phyloP scores from a whole-genome alignment of 768 basidiomycete genomes.

The Rhizopogon vesiculosus region DNA sequence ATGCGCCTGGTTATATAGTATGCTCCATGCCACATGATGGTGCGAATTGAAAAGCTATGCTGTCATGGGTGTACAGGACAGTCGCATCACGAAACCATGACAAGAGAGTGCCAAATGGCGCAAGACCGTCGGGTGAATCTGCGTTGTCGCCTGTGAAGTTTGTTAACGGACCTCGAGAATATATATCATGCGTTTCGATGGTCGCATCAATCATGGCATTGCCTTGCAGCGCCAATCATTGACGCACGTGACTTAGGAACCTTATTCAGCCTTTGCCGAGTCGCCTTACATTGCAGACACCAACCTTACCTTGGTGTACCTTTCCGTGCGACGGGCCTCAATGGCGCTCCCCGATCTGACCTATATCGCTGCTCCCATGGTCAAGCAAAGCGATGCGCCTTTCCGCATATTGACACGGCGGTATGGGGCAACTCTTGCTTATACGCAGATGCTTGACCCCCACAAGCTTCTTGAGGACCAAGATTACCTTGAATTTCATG shows the following conservation, averaged over 20 bases:
- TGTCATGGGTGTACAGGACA: neutral
- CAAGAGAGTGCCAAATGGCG: neutral
- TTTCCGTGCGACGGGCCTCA: too few relatives aligned
- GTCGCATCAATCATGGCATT: too few relatives aligned
- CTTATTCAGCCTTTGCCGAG: neutral
- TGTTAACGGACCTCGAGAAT: too few relatives aligned
- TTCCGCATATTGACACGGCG: constrained; percentile 59
- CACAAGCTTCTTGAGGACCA: constrained; percentile 56
- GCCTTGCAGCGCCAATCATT: too few relatives aligned
- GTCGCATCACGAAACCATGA: neutral
- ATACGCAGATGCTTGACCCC: constrained; percentile 76
- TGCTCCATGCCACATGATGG: too few relatives aligned
- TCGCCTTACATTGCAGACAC: too few relatives aligned
- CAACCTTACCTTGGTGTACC: too few relatives aligned
- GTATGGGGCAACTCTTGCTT: constrained; percentile 63
- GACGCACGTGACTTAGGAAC: too few relatives aligned
- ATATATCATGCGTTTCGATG: too few relatives aligned
- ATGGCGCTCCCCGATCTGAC: constrained; percentile 17
- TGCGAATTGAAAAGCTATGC: too few relatives aligned
- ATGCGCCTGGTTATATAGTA: too few relatives aligned
- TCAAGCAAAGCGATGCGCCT: constrained; percentile 75
- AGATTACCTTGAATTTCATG: constrained; percentile 60
- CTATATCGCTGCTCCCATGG: constrained; percentile 68
- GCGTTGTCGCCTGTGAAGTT: too few relatives aligned
- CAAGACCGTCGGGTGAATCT: neutral